These are phyloP conservation scores for Russula sp. DNA, from an alignment of 768 basidiomycete genomes.

Conservation along the genomic window DNA sequence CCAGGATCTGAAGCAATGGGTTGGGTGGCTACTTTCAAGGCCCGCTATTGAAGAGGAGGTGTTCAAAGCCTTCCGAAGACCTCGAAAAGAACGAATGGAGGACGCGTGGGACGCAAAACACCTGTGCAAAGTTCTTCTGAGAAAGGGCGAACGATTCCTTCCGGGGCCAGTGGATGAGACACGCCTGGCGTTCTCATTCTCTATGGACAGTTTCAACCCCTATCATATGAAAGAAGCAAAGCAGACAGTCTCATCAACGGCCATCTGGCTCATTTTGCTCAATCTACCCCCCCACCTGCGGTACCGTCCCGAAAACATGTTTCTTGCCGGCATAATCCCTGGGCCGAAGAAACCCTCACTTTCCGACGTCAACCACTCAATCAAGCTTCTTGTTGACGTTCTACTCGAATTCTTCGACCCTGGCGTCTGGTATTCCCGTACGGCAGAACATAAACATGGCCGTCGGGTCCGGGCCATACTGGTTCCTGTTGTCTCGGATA, in stretches of 20 bases:
- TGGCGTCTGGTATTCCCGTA: too few species aligned
- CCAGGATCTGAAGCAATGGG: neutral
- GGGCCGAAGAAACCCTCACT: too few species aligned
- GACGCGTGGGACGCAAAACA: slow-evolving; percentile 8
- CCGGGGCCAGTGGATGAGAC: neutral
- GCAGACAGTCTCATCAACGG: slow-evolving; percentile 20
- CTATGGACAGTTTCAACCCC: slow-evolving; percentile 20
- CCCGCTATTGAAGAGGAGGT: neutral
- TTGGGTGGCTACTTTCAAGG: neutral
- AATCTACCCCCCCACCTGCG: slow-evolving; percentile 31
- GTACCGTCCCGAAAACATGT: slow-evolving; percentile 28
- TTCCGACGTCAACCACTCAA: too few species aligned
- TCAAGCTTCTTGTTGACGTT: too few species aligned
- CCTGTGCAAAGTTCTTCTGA: slow-evolving; percentile 1
- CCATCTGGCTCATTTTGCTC: slow-evolving; percentile 30
- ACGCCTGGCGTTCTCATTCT: slow-evolving; percentile 13
- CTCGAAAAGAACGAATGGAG: neutral
- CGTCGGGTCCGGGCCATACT: too few species aligned
- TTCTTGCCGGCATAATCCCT: neutral
- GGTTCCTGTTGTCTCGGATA: too few species aligned
- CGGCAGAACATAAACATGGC: too few species aligned
- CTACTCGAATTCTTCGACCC: too few species aligned
- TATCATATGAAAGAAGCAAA: slow-evolving; percentile 17
- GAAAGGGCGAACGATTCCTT: neutral
- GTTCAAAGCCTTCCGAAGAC: neutral